Base-by-base conservation (phyloP, 1,139 yeast species). In the Lodderomyces orthopsilosis region DNA sequence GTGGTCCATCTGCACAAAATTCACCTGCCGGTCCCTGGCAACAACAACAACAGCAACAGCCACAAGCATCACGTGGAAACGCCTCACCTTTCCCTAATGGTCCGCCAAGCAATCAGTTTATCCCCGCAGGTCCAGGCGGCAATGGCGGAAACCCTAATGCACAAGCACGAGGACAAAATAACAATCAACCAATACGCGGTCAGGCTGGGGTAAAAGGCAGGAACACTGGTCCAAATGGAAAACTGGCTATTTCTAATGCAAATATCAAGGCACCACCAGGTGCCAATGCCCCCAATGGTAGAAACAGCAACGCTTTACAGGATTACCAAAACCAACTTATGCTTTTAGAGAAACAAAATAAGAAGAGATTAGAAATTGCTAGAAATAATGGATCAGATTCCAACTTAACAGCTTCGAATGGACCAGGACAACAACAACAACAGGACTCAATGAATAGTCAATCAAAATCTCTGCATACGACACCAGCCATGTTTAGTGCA, bases 321-420 rank as follows among this genome's bases (percentile, higher is more conserved):
- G 91, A 85, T 58, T 85, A 85, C 59, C 93, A 85, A 60, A 78
- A 79, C 75, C 93, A 85, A 61, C 65, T 85, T 51, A 77, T 85
- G 80, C 61, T 83, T 37, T 64, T 85, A 47, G 93, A 85, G 51
- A 79, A 80, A 51, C 90, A 83, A 56, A 84, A 84, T 59, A 83
- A 82, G 59, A 80, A 79, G 58, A 70, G 84, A 27, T 72, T 77
- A 44, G 79, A 75, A 52, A 74, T 74, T 43, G 77, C 80, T 7
- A 59, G 79, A 50, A 64, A 60, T 50, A 57, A 53, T 10, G 53
- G 47, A 6, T 40, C 48, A 1, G 51, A 46, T 14, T 24, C 46
- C 12, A 45, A 41, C 28, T 24, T 41, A 24, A 15, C 45, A 33
- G 33, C 30, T 18, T 24, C 42, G 41, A 21, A 45, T 43, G 51